Evolutionary conservation across 352 stramenopile genomes (phyloP).

Genomic region (Globisporangium viniferum): DNA sequence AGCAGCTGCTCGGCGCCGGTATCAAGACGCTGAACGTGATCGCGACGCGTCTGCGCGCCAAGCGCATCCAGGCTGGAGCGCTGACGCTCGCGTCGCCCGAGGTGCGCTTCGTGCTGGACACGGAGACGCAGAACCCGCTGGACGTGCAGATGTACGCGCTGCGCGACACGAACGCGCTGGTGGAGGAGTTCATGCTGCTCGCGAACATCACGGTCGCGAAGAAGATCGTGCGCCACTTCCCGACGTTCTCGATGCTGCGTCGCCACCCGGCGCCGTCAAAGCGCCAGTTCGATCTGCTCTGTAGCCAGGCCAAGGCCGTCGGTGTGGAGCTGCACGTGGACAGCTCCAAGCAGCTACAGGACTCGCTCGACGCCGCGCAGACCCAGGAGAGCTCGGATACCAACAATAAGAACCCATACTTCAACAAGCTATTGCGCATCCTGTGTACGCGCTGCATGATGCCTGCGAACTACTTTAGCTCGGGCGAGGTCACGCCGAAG

Average conservation of each 20-base stretch:
- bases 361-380: conserved; percentile 78
- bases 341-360: conserved; percentile 77
- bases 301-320: conserved; percentile 75
- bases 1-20: conserved; percentile 64
- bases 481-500: conserved; percentile 91
- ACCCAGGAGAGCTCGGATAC: conserved; percentile 27
- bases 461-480: conserved; percentile 98
- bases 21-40: conserved; percentile 93
- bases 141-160: conserved; percentile 97
- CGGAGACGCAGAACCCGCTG: conserved; percentile 97
- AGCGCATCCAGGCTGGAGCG: conserved; percentile 94
- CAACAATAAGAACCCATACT: conserved; percentile 88
- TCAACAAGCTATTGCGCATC: conserved; percentile 98
- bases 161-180: conserved; percentile 93
- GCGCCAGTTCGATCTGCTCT: conserved; percentile 90
- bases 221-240: conserved; percentile 92
- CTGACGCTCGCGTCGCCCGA: conserved; percentile 96
- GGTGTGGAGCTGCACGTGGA: conserved; percentile 79
- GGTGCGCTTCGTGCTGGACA: conserved; percentile 97
- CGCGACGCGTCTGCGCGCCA: conserved; percentile 87
- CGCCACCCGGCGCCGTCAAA: conserved; percentile 94
- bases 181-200: conserved; percentile 99
- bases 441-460: conserved; percentile 98
- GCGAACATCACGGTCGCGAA: conserved; percentile 99
- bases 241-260: conserved; percentile 93